These are phyloP conservation scores for Crithidia sp. DNA, from an alignment of 208 protist genomes.

Conservation along the genomic window DNA sequence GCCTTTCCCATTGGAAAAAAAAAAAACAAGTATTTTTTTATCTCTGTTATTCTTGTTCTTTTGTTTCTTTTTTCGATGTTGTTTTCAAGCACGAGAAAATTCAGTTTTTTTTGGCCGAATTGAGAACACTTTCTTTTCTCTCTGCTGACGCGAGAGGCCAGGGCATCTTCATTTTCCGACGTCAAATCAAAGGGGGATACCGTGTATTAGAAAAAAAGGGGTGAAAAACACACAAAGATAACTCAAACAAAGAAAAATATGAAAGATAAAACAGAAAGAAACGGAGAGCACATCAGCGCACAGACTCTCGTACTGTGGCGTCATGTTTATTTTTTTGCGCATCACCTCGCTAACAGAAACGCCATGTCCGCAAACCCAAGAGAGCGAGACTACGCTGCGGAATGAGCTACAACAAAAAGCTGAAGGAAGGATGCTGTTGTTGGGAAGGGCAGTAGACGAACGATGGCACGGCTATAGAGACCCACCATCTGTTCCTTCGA, in stretches of 20 bases:
- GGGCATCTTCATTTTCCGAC: not conserved
- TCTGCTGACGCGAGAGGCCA: not conserved
- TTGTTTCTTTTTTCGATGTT: slow-evolving; percentile 12
- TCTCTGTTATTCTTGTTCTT: not conserved
- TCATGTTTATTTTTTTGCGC: too few relatives aligned
- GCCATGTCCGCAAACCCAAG: too few relatives aligned
- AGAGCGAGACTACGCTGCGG: too few relatives aligned
- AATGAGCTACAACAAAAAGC: too few relatives aligned
- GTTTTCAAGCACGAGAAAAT: not conserved
- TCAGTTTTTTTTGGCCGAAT: not conserved
- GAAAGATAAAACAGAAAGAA: slow-evolving; percentile 7
- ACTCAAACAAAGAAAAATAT: slow-evolving; percentile 4
- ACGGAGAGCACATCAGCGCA: not conserved
- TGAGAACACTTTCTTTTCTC: not conserved
- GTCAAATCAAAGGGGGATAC: slow-evolving; percentile 7
- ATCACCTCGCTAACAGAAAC: too few relatives aligned
- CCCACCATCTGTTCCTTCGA: too few relatives aligned
- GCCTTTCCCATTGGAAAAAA: not conserved
- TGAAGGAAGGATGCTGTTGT: too few relatives aligned
- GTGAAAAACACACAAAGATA: not conserved
- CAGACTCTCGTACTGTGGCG: too few relatives aligned
- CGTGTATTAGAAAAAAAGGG: not conserved
- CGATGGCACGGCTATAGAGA: too few relatives aligned
- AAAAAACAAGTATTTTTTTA: not conserved
- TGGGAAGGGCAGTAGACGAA: too few relatives aligned